Conservation (phyloP, 2,329 filamentous ascomycete genomes). For the Lasiodiplodia hormozganensis region DNA sequence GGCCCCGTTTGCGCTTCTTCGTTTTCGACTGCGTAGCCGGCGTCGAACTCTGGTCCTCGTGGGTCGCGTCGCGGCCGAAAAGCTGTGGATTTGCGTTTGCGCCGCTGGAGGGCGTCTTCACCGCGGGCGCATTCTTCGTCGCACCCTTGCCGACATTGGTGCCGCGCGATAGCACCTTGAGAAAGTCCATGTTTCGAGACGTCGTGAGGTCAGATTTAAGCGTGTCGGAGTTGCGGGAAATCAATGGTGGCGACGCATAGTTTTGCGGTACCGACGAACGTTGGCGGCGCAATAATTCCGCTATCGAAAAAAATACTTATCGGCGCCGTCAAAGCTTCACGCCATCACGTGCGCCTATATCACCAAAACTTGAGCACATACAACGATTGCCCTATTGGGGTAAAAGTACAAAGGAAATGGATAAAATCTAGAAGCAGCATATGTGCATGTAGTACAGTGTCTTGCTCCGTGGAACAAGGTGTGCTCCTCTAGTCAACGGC, state of each 20-base stretch:
- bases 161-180: slow-evolving; percentile 75
- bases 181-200: slow-evolving; percentile 67
- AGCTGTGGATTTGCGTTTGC: slow-evolving; percentile 72
- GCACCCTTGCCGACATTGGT: slow-evolving; percentile 61
- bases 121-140: slow-evolving; percentile 41
- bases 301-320: slow-evolving; percentile 23
- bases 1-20: slow-evolving; percentile 53
- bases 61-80: slow-evolving; percentile 56
- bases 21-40: slow-evolving; percentile 33
- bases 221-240: slow-evolving; percentile 1
- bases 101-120: slow-evolving; percentile 69
- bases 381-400: slow-evolving; percentile 31
- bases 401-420: slow-evolving; percentile 38
- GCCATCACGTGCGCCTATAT: slow-evolving; percentile 16
- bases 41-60: slow-evolving; percentile 51
- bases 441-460: slow-evolving; percentile 50
- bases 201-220: background rate
- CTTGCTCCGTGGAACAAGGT: slow-evolving; percentile 30
- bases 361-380: background rate
- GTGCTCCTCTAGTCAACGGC: slow-evolving; percentile 24
- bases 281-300: slow-evolving; percentile 28
- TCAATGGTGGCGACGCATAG: slow-evolving; percentile 12
- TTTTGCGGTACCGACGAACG: slow-evolving; percentile 2
- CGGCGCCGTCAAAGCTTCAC: slow-evolving; percentile 18
- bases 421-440: slow-evolving; percentile 47